A percentile compares a stretch with the other conserved stretches of the same genome.
Evolutionary conservation across 306 rosid genomes (phyloP).

Genomic region (Chamaecrista fasciculata): DNA sequence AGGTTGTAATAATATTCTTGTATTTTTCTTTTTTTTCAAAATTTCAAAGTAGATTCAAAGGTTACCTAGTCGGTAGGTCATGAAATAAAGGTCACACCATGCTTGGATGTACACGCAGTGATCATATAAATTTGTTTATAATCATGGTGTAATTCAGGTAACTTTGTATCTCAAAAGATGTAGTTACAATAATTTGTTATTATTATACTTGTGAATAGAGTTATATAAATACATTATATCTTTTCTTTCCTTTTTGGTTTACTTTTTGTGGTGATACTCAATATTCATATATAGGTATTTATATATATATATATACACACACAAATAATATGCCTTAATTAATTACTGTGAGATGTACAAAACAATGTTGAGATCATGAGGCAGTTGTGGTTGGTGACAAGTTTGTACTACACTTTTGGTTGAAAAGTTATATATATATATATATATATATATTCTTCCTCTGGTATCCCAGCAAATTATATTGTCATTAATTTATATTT

Average conservation of each 20-base stretch:
- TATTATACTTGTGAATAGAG: constrained; percentile 21
- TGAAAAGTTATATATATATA: background rate
- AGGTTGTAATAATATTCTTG: constrained; percentile 14
- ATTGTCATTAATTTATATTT: background rate
- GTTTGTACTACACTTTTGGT: constrained; percentile 16
- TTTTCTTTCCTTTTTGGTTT: constrained; percentile 13
- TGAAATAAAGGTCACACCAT: constrained; percentile 47
- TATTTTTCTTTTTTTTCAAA: constrained; percentile 14
- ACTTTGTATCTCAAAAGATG: constrained; percentile 12
- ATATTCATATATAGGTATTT: background rate
- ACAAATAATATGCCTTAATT: no score
- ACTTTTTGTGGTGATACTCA: background rate
- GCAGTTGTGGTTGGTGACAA: constrained; percentile 22
- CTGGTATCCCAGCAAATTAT: background rate
- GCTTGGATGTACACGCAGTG: constrained; percentile 32
- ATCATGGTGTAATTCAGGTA: constrained; percentile 20
- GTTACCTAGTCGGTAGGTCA: constrained; percentile 15
- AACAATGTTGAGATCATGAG: constrained; percentile 24
- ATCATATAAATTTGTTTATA: constrained; percentile 29
- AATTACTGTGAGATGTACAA: constrained; percentile 35
- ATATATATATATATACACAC: background rate
- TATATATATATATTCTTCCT: background rate
- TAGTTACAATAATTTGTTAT: constrained; percentile 11
- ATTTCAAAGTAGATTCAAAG: constrained; percentile 4
- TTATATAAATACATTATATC: no score